Evolutionary conservation across 2,329 filamentous ascomycete genomes (phyloP).

Genomic region (Colletotrichum gigasporum): DNA sequence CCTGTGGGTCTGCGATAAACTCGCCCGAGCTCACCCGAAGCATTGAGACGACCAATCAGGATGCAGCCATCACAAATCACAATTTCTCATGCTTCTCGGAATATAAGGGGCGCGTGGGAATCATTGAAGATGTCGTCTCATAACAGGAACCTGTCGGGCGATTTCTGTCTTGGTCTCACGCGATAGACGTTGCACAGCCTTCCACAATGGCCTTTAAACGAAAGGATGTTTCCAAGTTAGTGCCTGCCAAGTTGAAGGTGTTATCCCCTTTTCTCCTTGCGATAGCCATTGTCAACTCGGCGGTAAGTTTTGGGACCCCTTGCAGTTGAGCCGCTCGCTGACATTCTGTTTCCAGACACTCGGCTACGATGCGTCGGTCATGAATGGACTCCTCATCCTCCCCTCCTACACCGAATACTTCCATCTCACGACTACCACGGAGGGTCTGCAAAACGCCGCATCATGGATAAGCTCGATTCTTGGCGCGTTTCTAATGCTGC

Average conservation of each 20-base stretch:
- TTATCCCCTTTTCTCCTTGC: conserved; percentile 20
- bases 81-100: background rate
- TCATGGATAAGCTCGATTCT: conserved; percentile 63
- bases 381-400: conserved; percentile 67
- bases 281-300: conserved; percentile 25
- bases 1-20: conserved; percentile 44
- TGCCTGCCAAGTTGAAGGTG: conserved; percentile 20
- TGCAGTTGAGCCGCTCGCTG: background rate
- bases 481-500: conserved; percentile 52
- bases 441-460: conserved; percentile 63
- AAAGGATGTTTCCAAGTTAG: conserved; percentile 21
- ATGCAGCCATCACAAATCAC: conserved; percentile 1
- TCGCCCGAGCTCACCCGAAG: conserved; percentile 37
- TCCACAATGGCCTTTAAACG: conserved; percentile 18
- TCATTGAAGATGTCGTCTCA: conserved; percentile 45
- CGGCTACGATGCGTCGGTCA: conserved; percentile 59
- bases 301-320: background rate
- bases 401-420: conserved; percentile 67
- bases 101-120: background rate
- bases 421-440: conserved; percentile 59
- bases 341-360: background rate
- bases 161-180: background rate
- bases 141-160: background rate
- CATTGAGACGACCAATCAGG: background rate
- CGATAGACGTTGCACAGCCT: background rate